Conservation (phyloP, 192 early-diverging fungal species). For the Polychytrium aggregatum region DNA sequence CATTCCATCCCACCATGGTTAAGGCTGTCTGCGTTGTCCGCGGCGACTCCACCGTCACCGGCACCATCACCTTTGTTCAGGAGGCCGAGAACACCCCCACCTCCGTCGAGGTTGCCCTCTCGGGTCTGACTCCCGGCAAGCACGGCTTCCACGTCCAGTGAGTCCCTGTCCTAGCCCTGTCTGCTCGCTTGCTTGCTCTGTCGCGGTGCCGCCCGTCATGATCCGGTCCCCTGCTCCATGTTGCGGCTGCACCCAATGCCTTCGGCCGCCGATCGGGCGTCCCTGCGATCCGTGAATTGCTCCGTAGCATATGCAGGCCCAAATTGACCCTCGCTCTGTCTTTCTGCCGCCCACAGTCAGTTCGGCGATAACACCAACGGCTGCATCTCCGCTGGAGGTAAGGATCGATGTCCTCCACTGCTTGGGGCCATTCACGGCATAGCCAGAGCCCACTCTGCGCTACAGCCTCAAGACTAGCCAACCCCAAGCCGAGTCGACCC, state of each 20-base stretch:
- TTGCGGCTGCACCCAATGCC: no score
- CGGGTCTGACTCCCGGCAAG: constrained; percentile 54
- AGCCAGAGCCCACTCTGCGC: no score
- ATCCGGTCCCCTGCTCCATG: no score
- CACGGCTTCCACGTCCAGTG: constrained; percentile 86
- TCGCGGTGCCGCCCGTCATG: no score
- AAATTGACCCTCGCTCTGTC: neutral
- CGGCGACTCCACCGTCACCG: constrained; percentile 51
- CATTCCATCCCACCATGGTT: constrained; percentile 45
- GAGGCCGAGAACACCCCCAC: constrained; percentile 35
- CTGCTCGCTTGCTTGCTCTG: neutral
- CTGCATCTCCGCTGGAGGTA: constrained; percentile 68
- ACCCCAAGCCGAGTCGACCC: no score
- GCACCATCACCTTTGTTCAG: constrained; percentile 64
- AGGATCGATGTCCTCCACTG: neutral
- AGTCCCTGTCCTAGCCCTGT: neutral
- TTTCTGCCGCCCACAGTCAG: constrained; percentile 27
- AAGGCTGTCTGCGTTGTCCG: constrained; percentile 76
- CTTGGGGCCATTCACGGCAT: no score
- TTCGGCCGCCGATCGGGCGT: no score
- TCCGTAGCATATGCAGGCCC: no score
- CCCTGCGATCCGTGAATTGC: no score
- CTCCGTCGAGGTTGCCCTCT: constrained; percentile 42
- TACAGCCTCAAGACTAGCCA: no score
- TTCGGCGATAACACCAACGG: constrained; percentile 72